Percentiles rank a stretch among this genome's conserved stretches.
phyloP scores from a whole-genome alignment of 2,329 filamentous ascomycete genomes.

The Beauveria brongniartii region DNA sequence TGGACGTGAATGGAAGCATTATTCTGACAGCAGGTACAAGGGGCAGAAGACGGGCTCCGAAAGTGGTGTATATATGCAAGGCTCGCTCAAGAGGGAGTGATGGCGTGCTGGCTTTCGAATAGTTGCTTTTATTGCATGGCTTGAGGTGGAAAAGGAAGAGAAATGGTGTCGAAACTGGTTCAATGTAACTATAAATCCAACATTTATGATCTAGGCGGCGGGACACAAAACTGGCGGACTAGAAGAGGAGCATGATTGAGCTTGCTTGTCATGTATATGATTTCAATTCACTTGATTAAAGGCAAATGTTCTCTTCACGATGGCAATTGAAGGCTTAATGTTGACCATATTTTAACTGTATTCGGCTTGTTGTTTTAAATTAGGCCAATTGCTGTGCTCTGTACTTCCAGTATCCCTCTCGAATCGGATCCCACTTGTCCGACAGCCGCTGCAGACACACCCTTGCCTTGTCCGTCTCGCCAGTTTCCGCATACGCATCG shows the following conservation, averaged over 20 bases:
- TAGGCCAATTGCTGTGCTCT: slow-evolving; percentile 22
- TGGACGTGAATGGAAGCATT: not conserved
- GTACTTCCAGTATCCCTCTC: slow-evolving; percentile 87
- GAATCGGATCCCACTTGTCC: slow-evolving; percentile 83
- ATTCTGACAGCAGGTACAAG: not conserved
- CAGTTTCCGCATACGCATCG: slow-evolving; percentile 54
- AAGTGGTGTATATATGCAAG: too few relatives aligned
- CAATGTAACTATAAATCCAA: too few relatives aligned
- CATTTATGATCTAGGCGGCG: too few relatives aligned
- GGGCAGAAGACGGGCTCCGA: not conserved
- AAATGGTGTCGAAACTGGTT: too few relatives aligned
- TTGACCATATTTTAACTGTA: too few relatives aligned
- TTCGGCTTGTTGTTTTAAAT: not conserved
- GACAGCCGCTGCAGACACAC: slow-evolving; percentile 65
- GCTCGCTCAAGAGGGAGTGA: too few relatives aligned
- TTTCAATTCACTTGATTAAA: too few relatives aligned
- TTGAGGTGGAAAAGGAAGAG: too few relatives aligned
- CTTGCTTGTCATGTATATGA: not conserved
- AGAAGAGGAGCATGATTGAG: not conserved
- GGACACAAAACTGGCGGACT: not conserved
- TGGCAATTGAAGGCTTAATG: too few relatives aligned
- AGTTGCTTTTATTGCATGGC: too few relatives aligned
- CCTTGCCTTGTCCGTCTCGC: slow-evolving; percentile 53
- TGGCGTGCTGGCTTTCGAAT: not conserved
- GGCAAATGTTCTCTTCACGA: too few relatives aligned